Base-by-base conservation (phyloP, 139 green algal species). In the Tetradesmus lagerheimii region DNA sequence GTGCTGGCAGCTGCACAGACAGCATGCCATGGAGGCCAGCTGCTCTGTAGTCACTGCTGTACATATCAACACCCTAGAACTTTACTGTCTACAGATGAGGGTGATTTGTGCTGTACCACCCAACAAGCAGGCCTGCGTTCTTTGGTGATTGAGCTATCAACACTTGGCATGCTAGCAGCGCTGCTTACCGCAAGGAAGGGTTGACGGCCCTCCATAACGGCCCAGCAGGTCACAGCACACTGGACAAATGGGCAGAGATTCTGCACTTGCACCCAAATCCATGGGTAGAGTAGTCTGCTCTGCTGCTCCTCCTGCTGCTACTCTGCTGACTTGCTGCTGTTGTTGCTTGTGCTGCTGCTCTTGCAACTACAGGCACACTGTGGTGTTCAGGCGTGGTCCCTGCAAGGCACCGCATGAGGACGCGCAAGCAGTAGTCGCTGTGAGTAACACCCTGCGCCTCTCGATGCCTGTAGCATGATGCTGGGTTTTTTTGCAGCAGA, bases 131-230 rank as follows among this genome's bases (percentile, higher is more conserved):
- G n/a, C n/a, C n/a, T n/a, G n/a, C n/a, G 43, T 50, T 50, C 9
- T 50, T 9, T 15, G 5, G 43, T 75, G 8, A 4, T 29, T n/a
- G 62, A 11, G 8, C 12, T 20, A n/a, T 1, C 29, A 34, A 37
- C 18, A 43, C 57, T 4, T 74, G 14, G n/a, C n/a, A n/a, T n/a
- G n/a, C n/a, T n/a, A n/a, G n/a, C n/a, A n/a, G n/a, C n/a, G n/a
- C 86, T n/a, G 34, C 92, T 64, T 78, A 96, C 94, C 95, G 76
- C 95, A 97, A 0, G 92, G 94, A n/a, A 97, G 83, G 6, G 93
- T 97, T 11, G 90, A 79, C 0, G 95, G 95, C 0, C 94, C 94
- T 38, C 93, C 93, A 77, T 94, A 94, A 18, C 84, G 92, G 23
- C 94, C 94, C 18, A 96, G 89, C 23, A 77, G 85, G 6, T 96